These are phyloP conservation scores for Fistulifera solaris DNA, from an alignment of 108 stramenopile genomes.

Conservation along the genomic window DNA sequence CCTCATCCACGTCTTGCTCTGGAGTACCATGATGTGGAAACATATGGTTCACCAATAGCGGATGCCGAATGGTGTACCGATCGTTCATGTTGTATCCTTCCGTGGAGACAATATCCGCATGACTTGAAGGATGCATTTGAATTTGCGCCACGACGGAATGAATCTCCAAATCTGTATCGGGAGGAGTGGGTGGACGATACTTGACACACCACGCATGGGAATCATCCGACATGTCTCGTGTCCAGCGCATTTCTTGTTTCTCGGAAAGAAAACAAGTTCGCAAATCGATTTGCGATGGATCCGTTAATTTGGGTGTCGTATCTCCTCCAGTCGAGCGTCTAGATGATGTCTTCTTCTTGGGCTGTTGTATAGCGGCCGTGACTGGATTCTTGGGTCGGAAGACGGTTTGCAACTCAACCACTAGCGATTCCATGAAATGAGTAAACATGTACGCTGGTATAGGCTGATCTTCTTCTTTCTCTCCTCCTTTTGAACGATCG, in stretches of 20 bases:
- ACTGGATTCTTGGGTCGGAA: slow-evolving; percentile 20
- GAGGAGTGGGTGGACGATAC: slow-evolving; percentile 27
- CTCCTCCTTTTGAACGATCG: slow-evolving; percentile 17
- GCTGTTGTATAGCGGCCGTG: slow-evolving; percentile 7
- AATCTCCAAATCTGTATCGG: slow-evolving; percentile 34
- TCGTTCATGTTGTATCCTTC: neutral
- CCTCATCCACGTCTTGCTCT: neutral
- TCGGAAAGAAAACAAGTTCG: slow-evolving; percentile 15
- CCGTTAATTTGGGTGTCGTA: neutral
- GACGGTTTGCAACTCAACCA: slow-evolving; percentile 46
- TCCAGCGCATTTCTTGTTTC: slow-evolving; percentile 25
- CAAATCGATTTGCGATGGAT: slow-evolving; percentile 11
- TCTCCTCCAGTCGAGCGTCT: neutral
- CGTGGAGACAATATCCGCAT: too few relatives aligned
- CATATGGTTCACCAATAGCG: slow-evolving; percentile 34
- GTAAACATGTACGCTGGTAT: slow-evolving; percentile 54
- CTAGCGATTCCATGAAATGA: slow-evolving; percentile 64
- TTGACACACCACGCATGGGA: slow-evolving; percentile 49
- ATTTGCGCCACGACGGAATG: slow-evolving; percentile 6
- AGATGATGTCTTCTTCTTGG: slow-evolving; percentile 6
- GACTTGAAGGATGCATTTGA: slow-evolving; percentile 1
- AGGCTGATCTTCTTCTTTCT: slow-evolving; percentile 35
- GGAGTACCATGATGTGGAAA: slow-evolving; percentile 40
- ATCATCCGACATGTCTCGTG: slow-evolving; percentile 25
- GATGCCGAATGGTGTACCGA: slow-evolving; percentile 35